These are phyloP conservation scores for Sugiyamaella lignohabitans DNA, from an alignment of 805 yeast species.

Conservation along the genomic window DNA sequence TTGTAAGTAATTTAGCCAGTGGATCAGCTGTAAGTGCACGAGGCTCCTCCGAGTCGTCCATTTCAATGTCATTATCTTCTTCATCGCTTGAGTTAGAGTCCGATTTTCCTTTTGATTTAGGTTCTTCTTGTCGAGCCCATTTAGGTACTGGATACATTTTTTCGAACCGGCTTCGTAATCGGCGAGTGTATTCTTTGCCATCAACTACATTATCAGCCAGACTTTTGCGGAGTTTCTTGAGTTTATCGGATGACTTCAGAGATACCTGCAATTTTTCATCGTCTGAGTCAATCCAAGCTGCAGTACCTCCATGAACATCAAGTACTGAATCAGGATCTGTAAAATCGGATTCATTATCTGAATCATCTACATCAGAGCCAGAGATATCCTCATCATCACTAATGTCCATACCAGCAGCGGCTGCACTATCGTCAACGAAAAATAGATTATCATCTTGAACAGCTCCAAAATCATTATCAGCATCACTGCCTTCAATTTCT, in stretches of 20 bases:
- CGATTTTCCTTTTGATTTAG: slow-evolving; percentile 3
- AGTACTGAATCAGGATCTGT: slow-evolving; percentile 29
- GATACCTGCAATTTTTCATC: slow-evolving; percentile 70
- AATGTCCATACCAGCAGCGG: slow-evolving; percentile 29
- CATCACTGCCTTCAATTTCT: slow-evolving; percentile 19
- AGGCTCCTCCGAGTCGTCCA: slow-evolving; percentile 28
- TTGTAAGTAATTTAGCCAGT: slow-evolving; percentile 28
- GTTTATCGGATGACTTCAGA: slow-evolving; percentile 48
- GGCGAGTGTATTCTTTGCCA: slow-evolving; percentile 54
- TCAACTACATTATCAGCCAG: slow-evolving; percentile 47
- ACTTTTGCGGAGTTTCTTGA: slow-evolving; percentile 63
- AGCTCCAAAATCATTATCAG: slow-evolving; percentile 30
- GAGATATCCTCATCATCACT: slow-evolving; percentile 32
- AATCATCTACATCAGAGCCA: slow-evolving; percentile 27
- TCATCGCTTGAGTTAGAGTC: slow-evolving; percentile 26
- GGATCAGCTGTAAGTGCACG: slow-evolving; percentile 29
- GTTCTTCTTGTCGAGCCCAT: slow-evolving; percentile 54
- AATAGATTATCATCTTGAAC: slow-evolving; percentile 47
- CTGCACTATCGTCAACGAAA: slow-evolving; percentile 45
- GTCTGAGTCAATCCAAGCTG: slow-evolving; percentile 86
- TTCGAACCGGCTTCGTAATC: slow-evolving; percentile 67
- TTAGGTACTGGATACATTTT: slow-evolving; percentile 74
- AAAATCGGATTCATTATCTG: slow-evolving; percentile 33
- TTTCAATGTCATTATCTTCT: slow-evolving; percentile 27
- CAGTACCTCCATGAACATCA: slow-evolving; percentile 31